Percentiles rank a stretch among this genome's conserved stretches.
Conservation (phyloP, 2,329 filamentous ascomycete species). For the Neophaeococcomyces mojaviensis region DNA sequence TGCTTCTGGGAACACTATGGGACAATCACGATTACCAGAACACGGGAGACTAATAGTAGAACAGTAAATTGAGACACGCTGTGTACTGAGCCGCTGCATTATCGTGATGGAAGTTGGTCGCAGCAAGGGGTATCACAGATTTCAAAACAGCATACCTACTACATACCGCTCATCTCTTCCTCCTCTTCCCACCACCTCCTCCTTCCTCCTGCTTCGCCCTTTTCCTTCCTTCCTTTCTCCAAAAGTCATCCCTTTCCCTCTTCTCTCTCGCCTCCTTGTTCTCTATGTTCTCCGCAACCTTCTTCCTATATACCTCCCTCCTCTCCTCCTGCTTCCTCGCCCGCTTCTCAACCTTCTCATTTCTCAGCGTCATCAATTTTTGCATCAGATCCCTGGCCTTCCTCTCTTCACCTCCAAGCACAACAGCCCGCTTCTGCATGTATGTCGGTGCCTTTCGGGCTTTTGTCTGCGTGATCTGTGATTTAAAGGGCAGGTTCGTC, state of each 20-base stretch:
- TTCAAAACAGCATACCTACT: conserved; percentile 13
- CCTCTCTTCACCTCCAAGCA: conserved; percentile 78
- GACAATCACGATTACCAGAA: no score
- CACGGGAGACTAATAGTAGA: no score
- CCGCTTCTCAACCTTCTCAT: conserved; percentile 82
- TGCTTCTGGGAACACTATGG: no score
- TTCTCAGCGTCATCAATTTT: conserved; percentile 82
- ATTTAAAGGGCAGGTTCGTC: conserved; percentile 82
- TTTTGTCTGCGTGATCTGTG: conserved; percentile 75
- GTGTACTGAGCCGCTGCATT: no score
- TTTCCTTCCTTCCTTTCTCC: conserved; percentile 83
- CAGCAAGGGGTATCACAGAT: no score
- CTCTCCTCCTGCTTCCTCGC: conserved; percentile 81
- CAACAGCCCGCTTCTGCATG: conserved; percentile 90
- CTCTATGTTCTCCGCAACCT: conserved; percentile 73
- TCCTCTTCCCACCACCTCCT: conserved; percentile 44
- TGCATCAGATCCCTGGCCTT: conserved; percentile 82
- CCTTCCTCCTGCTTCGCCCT: conserved; percentile 51
- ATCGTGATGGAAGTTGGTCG: no score
- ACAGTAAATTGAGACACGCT: no score
- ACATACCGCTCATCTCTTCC: conserved; percentile 27
- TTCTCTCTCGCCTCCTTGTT: conserved; percentile 82
- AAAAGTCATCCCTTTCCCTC: conserved; percentile 85
- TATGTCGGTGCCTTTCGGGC: conserved; percentile 77
- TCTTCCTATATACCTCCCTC: conserved; percentile 70